Percentiles rank a stretch among this genome's conserved stretches.
Evolutionary conservation across 805 yeast species (phyloP).

Genomic region (fission yeast (Schizosaccharomyces pombe)): DNA sequence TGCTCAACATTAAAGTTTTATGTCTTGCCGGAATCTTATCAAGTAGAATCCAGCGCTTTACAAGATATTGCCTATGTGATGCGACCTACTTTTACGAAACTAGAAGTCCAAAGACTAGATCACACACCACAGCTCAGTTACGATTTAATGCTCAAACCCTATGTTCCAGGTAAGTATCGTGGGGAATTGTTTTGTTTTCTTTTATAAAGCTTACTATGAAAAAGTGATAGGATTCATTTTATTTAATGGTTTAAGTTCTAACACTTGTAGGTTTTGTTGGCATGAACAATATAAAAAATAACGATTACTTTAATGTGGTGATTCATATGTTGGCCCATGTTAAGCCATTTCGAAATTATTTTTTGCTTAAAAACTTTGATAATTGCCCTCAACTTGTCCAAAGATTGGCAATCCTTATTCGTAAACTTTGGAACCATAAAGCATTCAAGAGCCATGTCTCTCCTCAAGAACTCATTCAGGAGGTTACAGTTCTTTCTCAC

Average conservation of each 20-base stretch:
- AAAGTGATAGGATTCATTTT: too few relatives aligned
- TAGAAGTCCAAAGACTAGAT: slow-evolving; percentile 18
- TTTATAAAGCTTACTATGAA: neutral
- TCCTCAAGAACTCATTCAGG: slow-evolving; percentile 39
- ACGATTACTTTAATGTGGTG: slow-evolving; percentile 34
- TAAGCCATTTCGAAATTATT: slow-evolving; percentile 24
- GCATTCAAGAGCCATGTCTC: slow-evolving; percentile 41
- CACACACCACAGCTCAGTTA: slow-evolving; percentile 10
- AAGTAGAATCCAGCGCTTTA: slow-evolving; percentile 20
- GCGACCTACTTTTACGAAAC: slow-evolving; percentile 25
- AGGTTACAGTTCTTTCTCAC: slow-evolving; percentile 22
- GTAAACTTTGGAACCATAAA: slow-evolving; percentile 41
- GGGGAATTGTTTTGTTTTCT: too few relatives aligned
- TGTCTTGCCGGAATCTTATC: slow-evolving; percentile 39
- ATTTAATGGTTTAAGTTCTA: neutral
- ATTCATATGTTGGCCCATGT: slow-evolving; percentile 35
- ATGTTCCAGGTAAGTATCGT: slow-evolving; percentile 13
- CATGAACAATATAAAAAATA: slow-evolving; percentile 27
- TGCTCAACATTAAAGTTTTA: slow-evolving; percentile 27
- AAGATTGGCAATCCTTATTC: slow-evolving; percentile 24
- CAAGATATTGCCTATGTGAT: slow-evolving; percentile 30
- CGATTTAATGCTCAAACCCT: slow-evolving; percentile 26
- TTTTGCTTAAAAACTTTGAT: slow-evolving; percentile 15
- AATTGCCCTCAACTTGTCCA: slow-evolving; percentile 18
- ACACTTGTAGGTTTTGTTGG: slow-evolving; percentile 41